Evolutionary conservation across 108 stramenopile genomes (phyloP).

Genomic region (Bacterosira constricta): DNA sequence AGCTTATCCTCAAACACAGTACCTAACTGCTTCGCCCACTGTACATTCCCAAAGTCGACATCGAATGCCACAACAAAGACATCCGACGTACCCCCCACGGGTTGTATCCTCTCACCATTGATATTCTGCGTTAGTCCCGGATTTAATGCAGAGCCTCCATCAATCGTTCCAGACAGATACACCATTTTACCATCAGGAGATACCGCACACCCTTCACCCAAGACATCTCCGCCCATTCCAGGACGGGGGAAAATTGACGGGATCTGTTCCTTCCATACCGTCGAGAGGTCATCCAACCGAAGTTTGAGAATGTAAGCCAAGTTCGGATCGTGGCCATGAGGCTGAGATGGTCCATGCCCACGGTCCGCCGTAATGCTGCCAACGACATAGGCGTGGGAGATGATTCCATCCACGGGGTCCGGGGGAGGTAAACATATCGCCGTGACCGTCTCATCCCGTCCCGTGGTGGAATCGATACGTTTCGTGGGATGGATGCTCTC

Average conservation of each 20-base stretch:
- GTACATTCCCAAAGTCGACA: slow-evolving; percentile 36
- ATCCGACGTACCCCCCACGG: slow-evolving; percentile 32
- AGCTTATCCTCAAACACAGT: slow-evolving; percentile 43
- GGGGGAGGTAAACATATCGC: slow-evolving; percentile 43
- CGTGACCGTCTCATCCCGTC: slow-evolving; percentile 44
- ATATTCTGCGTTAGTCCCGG: slow-evolving; percentile 14
- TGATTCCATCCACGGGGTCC: slow-evolving; percentile 13
- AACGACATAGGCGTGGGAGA: slow-evolving; percentile 44
- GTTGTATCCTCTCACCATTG: slow-evolving; percentile 11
- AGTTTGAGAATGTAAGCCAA: slow-evolving; percentile 45
- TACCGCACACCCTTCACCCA: slow-evolving; percentile 45
- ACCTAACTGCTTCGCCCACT: slow-evolving; percentile 46
- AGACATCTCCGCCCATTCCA: slow-evolving; percentile 37
- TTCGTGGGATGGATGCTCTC: slow-evolving; percentile 41
- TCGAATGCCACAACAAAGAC: slow-evolving; percentile 49
- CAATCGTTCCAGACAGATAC: slow-evolving; percentile 40
- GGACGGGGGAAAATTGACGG: slow-evolving; percentile 35
- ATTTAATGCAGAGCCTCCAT: slow-evolving; percentile 35
- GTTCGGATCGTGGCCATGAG: slow-evolving; percentile 19
- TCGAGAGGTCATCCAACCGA: slow-evolving; percentile 40
- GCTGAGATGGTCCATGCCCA: neutral
- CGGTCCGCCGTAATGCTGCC: slow-evolving; percentile 21
- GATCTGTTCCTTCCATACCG: slow-evolving; percentile 42
- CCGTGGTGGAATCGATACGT: slow-evolving; percentile 48
- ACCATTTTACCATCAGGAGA: slow-evolving; percentile 41